Evolutionary conservation across 2,329 filamentous ascomycete species (phyloP), one percentile per base, ranked within the genome.

Genomic region (Verticillium klebahnii): DNA sequence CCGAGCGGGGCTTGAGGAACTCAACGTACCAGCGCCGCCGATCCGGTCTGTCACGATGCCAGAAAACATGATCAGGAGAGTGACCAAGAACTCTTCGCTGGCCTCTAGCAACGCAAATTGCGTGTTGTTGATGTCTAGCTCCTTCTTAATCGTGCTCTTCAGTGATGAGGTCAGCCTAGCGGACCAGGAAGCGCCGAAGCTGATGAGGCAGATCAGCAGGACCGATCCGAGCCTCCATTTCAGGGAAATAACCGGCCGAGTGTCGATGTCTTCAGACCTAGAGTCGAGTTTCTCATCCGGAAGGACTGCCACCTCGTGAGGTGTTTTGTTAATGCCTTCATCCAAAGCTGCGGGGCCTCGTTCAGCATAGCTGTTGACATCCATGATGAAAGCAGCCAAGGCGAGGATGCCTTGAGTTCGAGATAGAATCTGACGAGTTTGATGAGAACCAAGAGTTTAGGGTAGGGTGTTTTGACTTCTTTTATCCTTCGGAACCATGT

Each of bases 41-140:
- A 85, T 77, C 9, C 82, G 77, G 64, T 87, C 85, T 0, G 85
- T 87, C 1, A 87, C 68, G 1, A 85, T 65, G 1, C 85, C 85
- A 23, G 78, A 85, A 29, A 78, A 62, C 0, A 87, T 70, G 25
- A 88, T 84, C 3, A 88, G 69, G 0, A 79, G 74, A 0, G 82
- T 85, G 17, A 81, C 80, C 81, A 88, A 87, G 78, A 88, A 88
- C 66, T 87, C 80, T 64, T 87, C 82, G 52, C 84, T 87, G 0
- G 85, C 81, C 66, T 86, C 83, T 0, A 88, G 75, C 0, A 87
- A 73, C 0, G 85, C 80, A 66, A 82, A 88, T 66, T 87, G 80
- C 0, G 80, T 81, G 66, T 88, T 88, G 68, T 82, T 81, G 67
- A 88, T 87, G 56, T 81, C 64, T 54, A 88, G 75, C 76, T 86